Base-by-base conservation (phyloP, 352 stramenopile species). In the Phytophthora constricta region DNA sequence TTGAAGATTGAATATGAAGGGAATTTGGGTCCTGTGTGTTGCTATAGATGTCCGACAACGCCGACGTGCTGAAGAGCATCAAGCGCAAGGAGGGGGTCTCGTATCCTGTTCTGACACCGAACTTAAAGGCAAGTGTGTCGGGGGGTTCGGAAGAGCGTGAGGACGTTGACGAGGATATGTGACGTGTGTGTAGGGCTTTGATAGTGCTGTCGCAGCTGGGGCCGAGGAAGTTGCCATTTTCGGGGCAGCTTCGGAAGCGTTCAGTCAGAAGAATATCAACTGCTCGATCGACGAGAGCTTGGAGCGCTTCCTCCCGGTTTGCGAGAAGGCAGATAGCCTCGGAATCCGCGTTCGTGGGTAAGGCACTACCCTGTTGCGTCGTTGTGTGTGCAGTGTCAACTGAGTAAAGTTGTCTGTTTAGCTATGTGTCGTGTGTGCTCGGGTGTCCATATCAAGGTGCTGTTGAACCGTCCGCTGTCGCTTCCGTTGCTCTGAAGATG, bases 231-330 rank as follows among this genome's bases (percentile, higher is more conserved):
- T 99, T 33, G 95, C 96, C 11, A 97, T 99, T 62, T 99, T 99
- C 68, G 96, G 80, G 8, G 93, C 97, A 0, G 97, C 97, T 5
- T 98, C 95, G 13, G 97, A 99, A 62, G 77, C 82, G 22, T 99
- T 99, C 70, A 98, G 92, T 39, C 78, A 92, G 54, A 96, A 95
- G 73, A 99, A 99, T 68, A 98, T 99, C 68, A 99, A 99, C 76
- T 99, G 96, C 68, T 97, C 84, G 9, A 98, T 99, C 62, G 80
- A 97, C 45, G 96, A 99, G 71, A 98, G 93, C 47, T 65, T 99
- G 1, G 80, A 97, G 43, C 91, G 96, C 20, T 99, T 99, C 72
- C 76, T 80, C 10, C 89, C 82, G 3, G 91, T 99, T 23, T 90
- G 88, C 37, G 86, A 96, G 20, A 90, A 90, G 60, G 93, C 96